phyloP scores from a whole-genome alignment of 768 basidiomycete species.

The Tylopilus subfusipes region DNA sequence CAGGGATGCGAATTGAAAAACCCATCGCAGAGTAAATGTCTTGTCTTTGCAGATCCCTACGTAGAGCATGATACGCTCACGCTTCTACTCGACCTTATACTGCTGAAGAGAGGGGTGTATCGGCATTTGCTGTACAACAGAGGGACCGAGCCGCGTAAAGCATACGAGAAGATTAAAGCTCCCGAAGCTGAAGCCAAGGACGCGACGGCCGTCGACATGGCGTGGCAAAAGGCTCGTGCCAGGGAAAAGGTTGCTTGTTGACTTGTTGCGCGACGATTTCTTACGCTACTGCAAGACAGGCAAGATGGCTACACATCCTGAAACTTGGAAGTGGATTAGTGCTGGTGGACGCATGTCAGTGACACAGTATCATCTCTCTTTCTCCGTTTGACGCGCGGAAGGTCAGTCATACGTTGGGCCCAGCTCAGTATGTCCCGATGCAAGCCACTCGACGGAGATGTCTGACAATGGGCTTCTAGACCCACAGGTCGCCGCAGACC shows the following conservation, averaged over 20 bases:
- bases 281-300: conserved; percentile 42
- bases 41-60: conserved; percentile 77
- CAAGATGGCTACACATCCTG: conserved; percentile 56
- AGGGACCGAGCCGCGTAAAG: conserved; percentile 58
- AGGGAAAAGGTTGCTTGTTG: conserved; percentile 27
- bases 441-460: neutral
- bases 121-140: conserved; percentile 80
- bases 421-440: conserved; percentile 50
- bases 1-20: conserved; percentile 5
- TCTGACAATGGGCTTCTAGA: conserved; percentile 30
- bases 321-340: conserved; percentile 58
- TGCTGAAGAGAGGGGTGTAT: conserved; percentile 79
- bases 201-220: neutral
- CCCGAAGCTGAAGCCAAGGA: neutral
- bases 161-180: conserved; percentile 20
- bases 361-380: neutral
- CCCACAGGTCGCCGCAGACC: conserved; percentile 34
- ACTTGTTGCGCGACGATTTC: neutral
- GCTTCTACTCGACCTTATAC: conserved; percentile 73
- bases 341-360: conserved; percentile 70
- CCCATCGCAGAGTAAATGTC: conserved; percentile 50
- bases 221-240: conserved; percentile 3
- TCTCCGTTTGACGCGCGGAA: neutral
- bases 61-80: conserved; percentile 79
- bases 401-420: conserved; percentile 73